Percentiles rank a stretch among this genome's conserved stretches.
These are phyloP conservation scores for Plasmodium knowlesi DNA, from an alignment of 169 alveolate species.

Conservation along the genomic window DNA sequence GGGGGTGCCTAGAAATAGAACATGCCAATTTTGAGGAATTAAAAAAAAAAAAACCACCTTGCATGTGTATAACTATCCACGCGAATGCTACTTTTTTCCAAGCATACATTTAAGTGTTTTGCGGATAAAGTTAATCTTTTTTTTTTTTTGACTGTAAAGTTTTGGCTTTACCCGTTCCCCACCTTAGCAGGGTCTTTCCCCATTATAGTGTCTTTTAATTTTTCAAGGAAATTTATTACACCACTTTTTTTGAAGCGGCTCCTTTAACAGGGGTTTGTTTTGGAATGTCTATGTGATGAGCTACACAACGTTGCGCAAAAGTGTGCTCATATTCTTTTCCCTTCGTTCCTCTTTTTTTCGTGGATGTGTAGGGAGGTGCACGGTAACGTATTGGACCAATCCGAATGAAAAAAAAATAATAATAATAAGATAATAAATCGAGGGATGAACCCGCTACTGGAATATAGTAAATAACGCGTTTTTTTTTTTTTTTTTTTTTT, in stretches of 20 bases:
- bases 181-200: background rate
- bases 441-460: slow-evolving; percentile 27
- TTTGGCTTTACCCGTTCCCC: background rate
- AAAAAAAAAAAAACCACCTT: background rate
- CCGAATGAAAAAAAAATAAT: background rate
- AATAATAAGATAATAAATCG: background rate
- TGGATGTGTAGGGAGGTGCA: background rate
- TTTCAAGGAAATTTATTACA: background rate
- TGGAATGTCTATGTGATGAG: background rate
- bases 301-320: background rate
- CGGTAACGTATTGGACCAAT: background rate
- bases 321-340: background rate
- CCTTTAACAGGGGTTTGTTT: background rate
- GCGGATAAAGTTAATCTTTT: background rate
- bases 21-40: background rate
- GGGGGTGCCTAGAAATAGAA: background rate
- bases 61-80: background rate
- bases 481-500: background rate
- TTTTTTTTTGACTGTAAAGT: background rate
- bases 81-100: background rate
- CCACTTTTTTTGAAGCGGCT: background rate
- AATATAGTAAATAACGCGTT: slow-evolving; percentile 5
- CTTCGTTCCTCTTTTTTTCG: background rate
- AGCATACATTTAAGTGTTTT: background rate
- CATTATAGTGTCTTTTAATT: background rate